Base-by-base conservation (phyloP, 345 rosid genomes). In the Excoecaria agallocha region DNA sequence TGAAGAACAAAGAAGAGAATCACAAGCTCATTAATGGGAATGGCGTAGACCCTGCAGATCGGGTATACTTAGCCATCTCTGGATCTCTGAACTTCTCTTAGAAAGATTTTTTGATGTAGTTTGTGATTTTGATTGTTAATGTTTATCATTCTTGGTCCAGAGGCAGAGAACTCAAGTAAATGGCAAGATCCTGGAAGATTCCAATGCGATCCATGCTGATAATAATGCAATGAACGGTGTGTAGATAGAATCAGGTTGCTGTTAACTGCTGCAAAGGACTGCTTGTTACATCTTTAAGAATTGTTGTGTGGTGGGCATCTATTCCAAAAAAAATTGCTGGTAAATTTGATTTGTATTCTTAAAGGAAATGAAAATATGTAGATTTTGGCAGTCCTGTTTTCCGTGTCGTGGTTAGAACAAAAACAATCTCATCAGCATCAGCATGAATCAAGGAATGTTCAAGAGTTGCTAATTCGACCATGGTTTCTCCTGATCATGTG, bases 21-120 rank as follows among this genome's bases (percentile, higher is more conserved):
- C 93, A 87, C 87, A 96, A 93, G 89, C 96, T 91, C 69, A 77
- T 93, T 83, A 96, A 96, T 75, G 99, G 99, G 81, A 90, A 90
- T 57, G 76, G 88, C 12, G 86, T 73, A 24, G 98, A 94, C 55
- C 89, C 98, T 82, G 85, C 96, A 58, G 99, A 95, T 74, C 84
- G 98, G 97, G 99, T 95, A 88, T 2, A 43, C 10, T 2, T 49
- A 3, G 64, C 5, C 73, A 74, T 66, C 48, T 41, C 30, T 54
- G 12, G 4, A 56, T 41, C 11, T 24, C 19, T 16, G n/a, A 15
- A 12, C 37, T 55, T 45, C 10, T 38, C 20, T 2, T 3, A 62
- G 17, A 12, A 74, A 69, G 39, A 38, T 30, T 35, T 65, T 8
- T 9, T 19, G 52, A 19, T 10, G 9, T 13, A 65, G 54, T 38